Conservation (phyloP, 768 basidiomycete genomes). For the Xerocomus spinulosus region DNA sequence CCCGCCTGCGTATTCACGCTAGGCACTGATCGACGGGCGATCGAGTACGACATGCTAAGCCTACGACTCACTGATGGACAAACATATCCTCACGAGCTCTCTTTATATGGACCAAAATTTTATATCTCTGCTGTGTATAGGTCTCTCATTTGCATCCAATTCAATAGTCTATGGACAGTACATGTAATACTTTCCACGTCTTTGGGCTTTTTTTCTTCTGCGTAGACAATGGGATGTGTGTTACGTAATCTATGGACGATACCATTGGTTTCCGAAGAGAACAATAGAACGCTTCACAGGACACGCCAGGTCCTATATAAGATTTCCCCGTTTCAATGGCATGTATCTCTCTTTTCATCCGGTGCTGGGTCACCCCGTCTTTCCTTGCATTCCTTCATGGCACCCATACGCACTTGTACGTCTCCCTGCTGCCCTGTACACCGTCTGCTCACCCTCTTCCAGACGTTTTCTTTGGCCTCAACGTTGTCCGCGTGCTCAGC, state of each 20-base stretch:
- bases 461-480: conserved; percentile 74
- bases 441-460: conserved; percentile 3
- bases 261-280: conserved; percentile 16
- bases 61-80: conserved; percentile 14
- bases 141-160: not conserved
- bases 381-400: conserved; percentile 22
- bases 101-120: conserved; percentile 13
- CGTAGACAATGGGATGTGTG: conserved; percentile 21
- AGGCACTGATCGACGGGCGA: not conserved
- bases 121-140: conserved; percentile 8
- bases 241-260: conserved; percentile 13
- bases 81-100: conserved; percentile 9
- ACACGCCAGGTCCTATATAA: conserved; percentile 22
- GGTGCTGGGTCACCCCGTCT: conserved; percentile 32
- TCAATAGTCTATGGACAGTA: conserved; percentile 17
- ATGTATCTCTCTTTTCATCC: conserved; percentile 8
- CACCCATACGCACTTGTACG: conserved; percentile 43
- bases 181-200: conserved; percentile 6
- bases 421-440: conserved; percentile 3
- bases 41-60: conserved; percentile 2
- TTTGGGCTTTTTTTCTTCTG: not conserved
- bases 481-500: conserved; percentile 71
- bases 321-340: not conserved
- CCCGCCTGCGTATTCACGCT: conserved; percentile 26
- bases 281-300: conserved; percentile 26